phyloP scores from a whole-genome alignment of 495 filamentous ascomycete species.

The Daldinia childiae region DNA sequence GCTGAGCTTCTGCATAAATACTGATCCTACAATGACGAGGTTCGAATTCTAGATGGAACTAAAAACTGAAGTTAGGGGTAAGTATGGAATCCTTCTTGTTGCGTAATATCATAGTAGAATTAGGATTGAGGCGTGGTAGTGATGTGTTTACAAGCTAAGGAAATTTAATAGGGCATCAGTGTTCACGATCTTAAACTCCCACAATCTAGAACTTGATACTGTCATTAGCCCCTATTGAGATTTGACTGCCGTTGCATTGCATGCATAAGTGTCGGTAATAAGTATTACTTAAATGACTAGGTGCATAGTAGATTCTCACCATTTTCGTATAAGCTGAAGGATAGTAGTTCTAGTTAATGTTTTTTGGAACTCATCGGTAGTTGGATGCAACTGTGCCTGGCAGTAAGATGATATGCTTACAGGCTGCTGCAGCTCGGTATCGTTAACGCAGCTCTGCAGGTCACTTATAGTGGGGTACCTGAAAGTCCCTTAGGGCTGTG shows the following conservation, averaged over 20 bases:
- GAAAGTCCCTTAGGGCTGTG: not conserved
- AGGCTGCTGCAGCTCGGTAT: no score
- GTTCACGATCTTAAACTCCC: not conserved
- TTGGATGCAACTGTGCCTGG: not conserved
- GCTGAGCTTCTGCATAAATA: no score
- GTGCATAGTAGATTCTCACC: not conserved
- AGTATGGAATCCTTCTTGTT: not conserved
- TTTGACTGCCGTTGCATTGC: not conserved
- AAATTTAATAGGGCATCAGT: no score
- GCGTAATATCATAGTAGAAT: no score
- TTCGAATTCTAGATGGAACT: no score
- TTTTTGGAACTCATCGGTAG: not conserved
- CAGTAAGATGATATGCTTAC: not conserved
- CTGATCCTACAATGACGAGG: no score
- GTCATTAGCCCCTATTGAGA: not conserved
- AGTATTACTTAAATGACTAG: not conserved
- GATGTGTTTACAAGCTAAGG: no score
- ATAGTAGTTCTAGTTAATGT: not conserved
- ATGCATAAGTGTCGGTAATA: not conserved
- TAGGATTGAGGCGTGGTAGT: no score
- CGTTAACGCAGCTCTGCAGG: no score
- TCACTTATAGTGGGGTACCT: not conserved
- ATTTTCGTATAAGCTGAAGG: not conserved
- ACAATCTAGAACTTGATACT: not conserved
- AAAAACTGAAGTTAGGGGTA: not conserved